A percentile compares a stretch with the other conserved stretches of the same genome.
These are phyloP conservation scores for Phaeomoniella chlamydospora DNA, from an alignment of 2,329 filamentous ascomycete species.

Conservation along the genomic window DNA sequence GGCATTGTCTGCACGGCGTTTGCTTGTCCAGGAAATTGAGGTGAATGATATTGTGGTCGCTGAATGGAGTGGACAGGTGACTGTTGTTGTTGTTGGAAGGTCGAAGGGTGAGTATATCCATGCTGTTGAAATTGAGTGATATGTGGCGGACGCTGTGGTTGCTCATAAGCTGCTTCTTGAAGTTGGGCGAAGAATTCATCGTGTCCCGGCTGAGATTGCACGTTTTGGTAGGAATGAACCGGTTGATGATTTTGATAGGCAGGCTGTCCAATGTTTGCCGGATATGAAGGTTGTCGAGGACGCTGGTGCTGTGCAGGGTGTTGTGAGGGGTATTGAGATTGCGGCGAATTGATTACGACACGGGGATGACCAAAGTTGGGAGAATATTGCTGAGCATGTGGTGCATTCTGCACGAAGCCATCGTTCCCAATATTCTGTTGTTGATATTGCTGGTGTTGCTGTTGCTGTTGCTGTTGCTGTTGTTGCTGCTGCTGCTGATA, in stretches of 20 bases:
- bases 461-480: conserved; percentile 16
- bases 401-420: too few relatives aligned
- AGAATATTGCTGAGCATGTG: too few relatives aligned
- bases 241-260: neutral
- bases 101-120: too few relatives aligned
- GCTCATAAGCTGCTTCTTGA: neutral
- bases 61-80: too few relatives aligned
- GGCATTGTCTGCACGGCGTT: too few relatives aligned
- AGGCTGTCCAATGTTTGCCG: too few relatives aligned
- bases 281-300: neutral
- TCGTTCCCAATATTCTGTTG: too few relatives aligned
- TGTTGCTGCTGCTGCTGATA: conserved; percentile 3
- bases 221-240: neutral
- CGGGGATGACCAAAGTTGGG: neutral
- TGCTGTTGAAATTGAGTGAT: too few relatives aligned
- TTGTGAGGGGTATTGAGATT: neutral
- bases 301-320: neutral
- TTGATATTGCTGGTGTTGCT: conserved; percentile 7
- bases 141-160: neutral
- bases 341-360: neutral
- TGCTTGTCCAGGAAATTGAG: too few relatives aligned
- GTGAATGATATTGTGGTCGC: too few relatives aligned
- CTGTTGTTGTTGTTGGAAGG: too few relatives aligned
- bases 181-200: neutral
- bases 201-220: neutral